Evolutionary conservation across 2,329 filamentous ascomycete species (phyloP).

Genomic region (Mycosphaerelloides madeirae): DNA sequence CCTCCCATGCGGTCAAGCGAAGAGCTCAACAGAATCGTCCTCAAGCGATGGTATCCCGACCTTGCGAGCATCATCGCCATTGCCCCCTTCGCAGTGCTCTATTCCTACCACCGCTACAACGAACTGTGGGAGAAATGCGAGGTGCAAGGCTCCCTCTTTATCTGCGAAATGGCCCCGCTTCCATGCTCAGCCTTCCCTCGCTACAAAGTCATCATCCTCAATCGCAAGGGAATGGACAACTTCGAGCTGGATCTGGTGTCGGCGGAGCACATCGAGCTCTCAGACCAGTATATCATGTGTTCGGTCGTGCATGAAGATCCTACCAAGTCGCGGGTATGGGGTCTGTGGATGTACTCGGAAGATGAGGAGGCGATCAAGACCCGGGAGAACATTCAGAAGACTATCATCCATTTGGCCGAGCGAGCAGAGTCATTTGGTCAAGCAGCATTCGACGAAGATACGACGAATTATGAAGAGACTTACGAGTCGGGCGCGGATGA

Average conservation of each 20-base stretch:
- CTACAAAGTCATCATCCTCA: constrained; percentile 44
- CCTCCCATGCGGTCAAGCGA: constrained; percentile 64
- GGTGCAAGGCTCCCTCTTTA: constrained; percentile 82
- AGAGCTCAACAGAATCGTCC: constrained; percentile 80
- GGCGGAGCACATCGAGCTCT: constrained; percentile 43
- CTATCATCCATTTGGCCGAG: constrained; percentile 53
- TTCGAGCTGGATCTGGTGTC: constrained; percentile 42
- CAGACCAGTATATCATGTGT: constrained; percentile 59
- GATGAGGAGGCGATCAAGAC: constrained; percentile 43
- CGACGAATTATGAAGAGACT: constrained; percentile 25
- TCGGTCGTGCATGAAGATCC: constrained; percentile 36
- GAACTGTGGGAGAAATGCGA: constrained; percentile 78
- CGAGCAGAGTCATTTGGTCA: constrained; percentile 40
- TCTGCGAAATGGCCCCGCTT: constrained; percentile 60
- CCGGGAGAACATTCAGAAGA: constrained; percentile 45
- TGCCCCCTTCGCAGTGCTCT: constrained; percentile 81
- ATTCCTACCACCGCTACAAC: constrained; percentile 64
- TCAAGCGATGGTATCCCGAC: constrained; percentile 73
- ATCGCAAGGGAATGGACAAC: constrained; percentile 46
- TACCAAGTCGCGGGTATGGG: constrained; percentile 47
- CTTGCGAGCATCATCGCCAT: constrained; percentile 71
- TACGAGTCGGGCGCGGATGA: background rate
- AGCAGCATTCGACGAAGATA: constrained; percentile 19
- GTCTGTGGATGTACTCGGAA: constrained; percentile 62
- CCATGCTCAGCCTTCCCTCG: constrained; percentile 31